Base-by-base conservation (phyloP, 2,329 filamentous ascomycete species). In the Cladorrhinum sp. region DNA sequence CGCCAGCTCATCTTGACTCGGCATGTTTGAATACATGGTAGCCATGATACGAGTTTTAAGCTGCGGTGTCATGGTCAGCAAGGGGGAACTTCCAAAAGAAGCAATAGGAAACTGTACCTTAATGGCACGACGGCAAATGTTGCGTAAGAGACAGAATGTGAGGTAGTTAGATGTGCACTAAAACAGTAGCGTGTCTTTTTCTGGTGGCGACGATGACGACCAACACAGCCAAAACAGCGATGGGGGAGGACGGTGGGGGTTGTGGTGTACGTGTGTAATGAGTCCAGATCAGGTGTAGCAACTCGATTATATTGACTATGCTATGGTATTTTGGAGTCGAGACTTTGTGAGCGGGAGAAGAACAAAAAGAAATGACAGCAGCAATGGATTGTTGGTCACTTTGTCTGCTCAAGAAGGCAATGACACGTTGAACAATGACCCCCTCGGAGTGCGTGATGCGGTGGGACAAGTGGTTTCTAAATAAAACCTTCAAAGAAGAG, bases 1-100 rank as follows among this genome's bases (percentile, higher is more conserved):
- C n/a, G 88, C 84, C 36, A 96, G 87, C 67, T 96, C 92, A 65
- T 96, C 90, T 72, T 93, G 87, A 69, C 86, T 83, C 74, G 89
- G 85, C 78, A 84, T 82, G 64, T 76, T 79, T 70, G 73, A 68
- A 66, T 75, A 76, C 65, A 76, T 64, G 68, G 62, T 27, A 58
- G 64, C 59, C 63, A 76, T 76, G 62, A 73, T 75, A 76, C 78
- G 78, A 53, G 60, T 70, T 48, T 38, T 62, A 53, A 63, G 60
- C 65, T 61, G 64, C 50, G n/a, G 51, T 50, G 38, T 20, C 23
- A 29, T 59, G 23, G 58, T 64, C 52, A 64, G 64, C 48, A 3
- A 27, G 22, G 8, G 29, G 12, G 36, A 18, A 38, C 5, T 24
- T 22, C 13, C 27, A 13, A 9, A 25, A 51, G 12, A 55, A 23